Evolutionary conservation across 2,329 filamentous ascomycete genomes (phyloP), one percentile per base, ranked within the genome.

Genomic region (Hyphodiscus sp.): DNA sequence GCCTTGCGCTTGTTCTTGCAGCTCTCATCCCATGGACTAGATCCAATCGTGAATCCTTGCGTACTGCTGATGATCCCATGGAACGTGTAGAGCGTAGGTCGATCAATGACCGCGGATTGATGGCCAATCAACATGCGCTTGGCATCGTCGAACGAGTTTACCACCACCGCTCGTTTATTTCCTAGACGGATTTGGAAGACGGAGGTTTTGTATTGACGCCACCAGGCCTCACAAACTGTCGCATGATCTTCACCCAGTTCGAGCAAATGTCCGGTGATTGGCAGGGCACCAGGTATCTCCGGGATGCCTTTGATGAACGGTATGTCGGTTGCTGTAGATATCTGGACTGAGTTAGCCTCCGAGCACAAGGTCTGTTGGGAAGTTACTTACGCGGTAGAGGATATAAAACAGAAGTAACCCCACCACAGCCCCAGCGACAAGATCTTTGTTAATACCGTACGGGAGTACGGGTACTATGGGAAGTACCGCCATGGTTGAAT

Each of bases 21-120:
- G 38, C 72, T 76, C 20, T 76, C 73, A 50, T 79, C 76, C 77
- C 76, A 79, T 0, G 76, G 77, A 2, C 70, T 74, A 5, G 71
- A 74, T n/a, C 76, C 77, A 49, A 80, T 79, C 0, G 77, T 80
- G 65, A 79, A 80, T 1, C 77, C 77, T 58, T 80, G 75, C 0
- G 75, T 77, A 13, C 67, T 71, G 59, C 71, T 74, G 16, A 80
- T 78, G 47, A 79, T 68, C 2, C 74, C 76, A 56, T 80, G 77
- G 63, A 80, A 80, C 0, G 77, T 79, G 58, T 77, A 78, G 1
- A 79, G 67, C 30, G 70, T 78, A 0, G 75, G 76, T 0, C 75
- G 68, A 57, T 77, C 74, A 41, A 79, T 77, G 8, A 78, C 63
- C 2, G 76, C 76, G 20, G 74, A 74, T 53, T 77, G 74, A 53